A percentile compares a stretch with the other conserved stretches of the same genome.
phyloP scores from a whole-genome alignment of 176 grass and related monocot species.

The Urochloa ruziziensis region DNA sequence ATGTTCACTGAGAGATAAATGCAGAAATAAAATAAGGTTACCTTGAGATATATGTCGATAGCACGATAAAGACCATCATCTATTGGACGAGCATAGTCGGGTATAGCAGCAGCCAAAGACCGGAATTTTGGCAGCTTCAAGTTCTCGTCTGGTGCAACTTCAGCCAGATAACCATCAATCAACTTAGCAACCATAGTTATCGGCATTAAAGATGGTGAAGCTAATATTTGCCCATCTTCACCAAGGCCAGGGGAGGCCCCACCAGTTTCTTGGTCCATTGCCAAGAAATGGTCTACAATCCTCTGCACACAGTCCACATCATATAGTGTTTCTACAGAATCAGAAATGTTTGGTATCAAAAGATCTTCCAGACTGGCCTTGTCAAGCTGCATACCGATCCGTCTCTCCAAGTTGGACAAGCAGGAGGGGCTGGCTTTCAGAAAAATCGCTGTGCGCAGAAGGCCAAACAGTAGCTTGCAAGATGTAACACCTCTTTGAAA shows the following conservation, averaged over 20 bases:
- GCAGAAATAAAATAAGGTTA: conserved; percentile 16
- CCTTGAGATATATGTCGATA: conserved; percentile 89
- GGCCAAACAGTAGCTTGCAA: conserved; percentile 73
- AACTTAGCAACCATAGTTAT: conserved; percentile 65
- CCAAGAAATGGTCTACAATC: conserved; percentile 73
- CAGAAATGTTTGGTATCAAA: conserved; percentile 75
- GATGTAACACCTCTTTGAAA: conserved; percentile 69
- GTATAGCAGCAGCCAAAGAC: conserved; percentile 69
- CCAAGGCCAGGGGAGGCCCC: conserved; percentile 57
- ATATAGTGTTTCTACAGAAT: conserved; percentile 66
- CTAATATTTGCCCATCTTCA: conserved; percentile 57
- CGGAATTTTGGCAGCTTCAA: conserved; percentile 62
- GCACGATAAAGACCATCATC: conserved; percentile 84
- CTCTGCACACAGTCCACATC: conserved; percentile 75
- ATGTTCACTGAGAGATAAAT: not conserved
- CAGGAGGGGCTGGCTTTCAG: conserved; percentile 63
- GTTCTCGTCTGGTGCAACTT: conserved; percentile 82
- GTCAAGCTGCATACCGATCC: conserved; percentile 81
- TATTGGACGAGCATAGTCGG: conserved; percentile 72
- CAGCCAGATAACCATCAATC: conserved; percentile 83
- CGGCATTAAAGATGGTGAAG: conserved; percentile 56
- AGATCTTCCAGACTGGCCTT: conserved; percentile 83
- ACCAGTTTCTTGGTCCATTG: conserved; percentile 66
- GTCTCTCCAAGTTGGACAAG: conserved; percentile 80
- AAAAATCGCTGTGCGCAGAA: conserved; percentile 74